Base-by-base conservation (phyloP, 2,329 filamentous ascomycete genomes). In the Endoconidiophora laricicola region DNA sequence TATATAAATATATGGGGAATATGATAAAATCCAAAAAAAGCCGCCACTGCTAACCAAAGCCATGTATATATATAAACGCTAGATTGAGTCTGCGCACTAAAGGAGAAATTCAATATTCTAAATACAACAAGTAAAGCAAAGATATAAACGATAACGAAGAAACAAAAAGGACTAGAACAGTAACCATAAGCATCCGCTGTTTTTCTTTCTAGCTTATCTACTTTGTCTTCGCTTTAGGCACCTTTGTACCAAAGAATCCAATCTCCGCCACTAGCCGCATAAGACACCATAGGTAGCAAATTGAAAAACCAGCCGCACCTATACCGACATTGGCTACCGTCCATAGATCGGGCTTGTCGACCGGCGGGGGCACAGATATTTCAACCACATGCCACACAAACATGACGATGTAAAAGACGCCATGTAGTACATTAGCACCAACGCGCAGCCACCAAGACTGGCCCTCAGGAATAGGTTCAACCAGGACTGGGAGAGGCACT, bases 201-300 rank as follows among this genome's bases (percentile, higher is more conserved):
- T 48, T 10, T 23, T 26, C 9, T 23, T n/a, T 23, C 6, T 37
- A 23, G 36, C 48, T 38, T 22, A n/a, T 36, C 47, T 48, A 54
- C 44, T 71, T 70, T 48, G 58, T 61, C 53, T 71, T 70, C 10
- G 58, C 39, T 58, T 65, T 65, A 40, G 47, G 56, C 46, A 55
- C 57, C 36, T 59, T 63, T 4, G 53, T n/a, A 52, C 56, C 59
- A 55, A 76, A 52, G 41, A 77, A 58, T 41, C 74, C 73, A 59
- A 79, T 81, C 58, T 82, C 77, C 16, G 67, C 61, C 2, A 77
- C 58, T 48, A 85, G 61, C 50, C 76, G 81, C 73, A 78, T 82
- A 54, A 91, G 64, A 63, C 88, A 95, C 91, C 91, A 98, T 6
- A 91, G 60, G 62, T 95, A 96, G 63, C 87, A 93, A 33, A 94